Conservation (phyloP, 2,329 filamentous ascomycete genomes). For the Aureobasidium musti region DNA sequence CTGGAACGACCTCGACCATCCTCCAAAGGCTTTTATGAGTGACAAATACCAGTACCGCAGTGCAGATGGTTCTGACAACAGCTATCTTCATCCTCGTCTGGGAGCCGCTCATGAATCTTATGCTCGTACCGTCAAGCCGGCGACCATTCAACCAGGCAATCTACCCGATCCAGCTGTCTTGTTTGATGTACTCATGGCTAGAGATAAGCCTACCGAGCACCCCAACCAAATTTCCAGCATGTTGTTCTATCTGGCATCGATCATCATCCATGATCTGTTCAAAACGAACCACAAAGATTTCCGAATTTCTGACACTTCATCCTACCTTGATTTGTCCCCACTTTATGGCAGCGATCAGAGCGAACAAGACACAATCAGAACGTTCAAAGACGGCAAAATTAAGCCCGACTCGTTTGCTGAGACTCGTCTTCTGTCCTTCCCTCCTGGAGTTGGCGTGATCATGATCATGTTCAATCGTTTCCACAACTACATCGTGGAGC, state of each 20-base stretch:
- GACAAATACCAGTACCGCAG: slow-evolving; percentile 51
- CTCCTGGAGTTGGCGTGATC: slow-evolving; percentile 67
- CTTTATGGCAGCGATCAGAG: slow-evolving; percentile 70
- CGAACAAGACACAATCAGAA: slow-evolving; percentile 66
- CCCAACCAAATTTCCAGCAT: slow-evolving; percentile 73
- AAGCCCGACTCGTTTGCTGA: slow-evolving; percentile 72
- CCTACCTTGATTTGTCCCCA: slow-evolving; percentile 72
- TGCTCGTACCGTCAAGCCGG: slow-evolving; percentile 64
- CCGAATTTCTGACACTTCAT: slow-evolving; percentile 67
- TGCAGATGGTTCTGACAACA: slow-evolving; percentile 57
- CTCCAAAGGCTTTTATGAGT: slow-evolving; percentile 50
- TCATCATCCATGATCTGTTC: slow-evolving; percentile 65
- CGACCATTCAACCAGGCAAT: slow-evolving; percentile 58
- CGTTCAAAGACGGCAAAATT: slow-evolving; percentile 65
- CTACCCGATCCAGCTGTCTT: slow-evolving; percentile 66
- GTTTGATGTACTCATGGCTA: slow-evolving; percentile 68
- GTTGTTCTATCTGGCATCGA: slow-evolving; percentile 72
- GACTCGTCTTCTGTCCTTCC: slow-evolving; percentile 64
- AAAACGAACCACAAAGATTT: slow-evolving; percentile 64
- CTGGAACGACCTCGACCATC: slow-evolving; percentile 53
- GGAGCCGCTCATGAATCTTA: slow-evolving; percentile 68
- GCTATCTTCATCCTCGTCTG: slow-evolving; percentile 62
- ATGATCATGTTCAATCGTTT: slow-evolving; percentile 71
- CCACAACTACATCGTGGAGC: slow-evolving; percentile 81
- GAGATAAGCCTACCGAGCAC: slow-evolving; percentile 63